These are phyloP conservation scores for Endoconidiophora laricicola DNA, from an alignment of 2,329 filamentous ascomycete species.

Conservation along the genomic window DNA sequence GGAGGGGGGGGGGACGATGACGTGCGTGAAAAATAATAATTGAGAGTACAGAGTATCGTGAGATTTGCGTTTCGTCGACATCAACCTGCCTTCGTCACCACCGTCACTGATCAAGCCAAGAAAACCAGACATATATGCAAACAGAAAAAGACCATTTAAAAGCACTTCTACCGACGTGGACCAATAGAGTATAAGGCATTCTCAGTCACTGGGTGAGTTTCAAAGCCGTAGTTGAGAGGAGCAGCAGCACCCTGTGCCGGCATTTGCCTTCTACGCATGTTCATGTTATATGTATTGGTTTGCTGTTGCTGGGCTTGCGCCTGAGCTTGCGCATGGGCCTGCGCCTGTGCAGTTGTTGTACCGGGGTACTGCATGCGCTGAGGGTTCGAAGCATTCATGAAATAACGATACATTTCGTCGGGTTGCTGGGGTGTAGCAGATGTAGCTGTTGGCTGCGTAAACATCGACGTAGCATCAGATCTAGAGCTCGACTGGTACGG, in stretches of 20 bases:
- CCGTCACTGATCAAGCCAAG: no score
- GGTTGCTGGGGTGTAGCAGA: not conserved
- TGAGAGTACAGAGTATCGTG: no score
- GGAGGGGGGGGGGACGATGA: no score
- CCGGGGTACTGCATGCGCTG: constrained; percentile 3
- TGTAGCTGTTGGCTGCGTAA: not conserved
- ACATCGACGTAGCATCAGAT: not conserved
- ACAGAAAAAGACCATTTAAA: not conserved
- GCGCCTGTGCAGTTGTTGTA: not conserved
- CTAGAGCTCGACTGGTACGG: not conserved
- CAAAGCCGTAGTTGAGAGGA: not conserved
- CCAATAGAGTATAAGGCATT: constrained; percentile 2
- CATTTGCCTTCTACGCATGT: constrained; percentile 1
- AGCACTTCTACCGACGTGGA: not conserved
- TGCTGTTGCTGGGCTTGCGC: not conserved
- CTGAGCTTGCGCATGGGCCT: constrained; percentile 1
- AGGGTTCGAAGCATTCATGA: not conserved
- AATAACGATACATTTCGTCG: not conserved
- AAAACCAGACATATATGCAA: not conserved
- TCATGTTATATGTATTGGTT: not conserved
- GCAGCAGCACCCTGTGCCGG: not conserved
- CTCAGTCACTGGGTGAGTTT: not conserved
- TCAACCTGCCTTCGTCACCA: no score
- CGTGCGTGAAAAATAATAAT: no score
- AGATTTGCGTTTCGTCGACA: no score